Conservation (phyloP, 345 rosid species). For the Citrus trifoliata region DNA sequence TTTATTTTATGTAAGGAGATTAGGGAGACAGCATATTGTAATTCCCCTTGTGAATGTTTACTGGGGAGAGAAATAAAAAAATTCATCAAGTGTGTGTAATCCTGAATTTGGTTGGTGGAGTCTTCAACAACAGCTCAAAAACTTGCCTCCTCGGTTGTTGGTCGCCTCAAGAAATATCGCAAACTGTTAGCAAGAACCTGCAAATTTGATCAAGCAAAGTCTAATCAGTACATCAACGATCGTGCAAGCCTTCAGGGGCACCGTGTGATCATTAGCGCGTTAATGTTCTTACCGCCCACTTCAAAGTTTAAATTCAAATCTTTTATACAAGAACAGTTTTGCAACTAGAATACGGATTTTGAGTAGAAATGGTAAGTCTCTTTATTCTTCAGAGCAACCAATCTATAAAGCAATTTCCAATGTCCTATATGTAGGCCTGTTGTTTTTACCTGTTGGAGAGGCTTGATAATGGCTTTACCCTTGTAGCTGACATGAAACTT, state of each 20-base stretch:
- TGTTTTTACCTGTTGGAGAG: no score
- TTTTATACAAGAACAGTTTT: background rate
- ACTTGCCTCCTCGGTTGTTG: constrained; percentile 70
- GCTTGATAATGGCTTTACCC: no score
- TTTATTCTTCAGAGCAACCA: no score
- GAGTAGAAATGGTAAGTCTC: no score
- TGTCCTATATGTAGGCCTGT: no score
- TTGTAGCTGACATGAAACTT: no score
- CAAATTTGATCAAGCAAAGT: constrained; percentile 4
- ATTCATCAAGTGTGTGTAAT: background rate
- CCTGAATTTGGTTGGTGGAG: background rate
- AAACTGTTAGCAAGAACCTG: constrained; percentile 79
- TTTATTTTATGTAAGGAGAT: background rate
- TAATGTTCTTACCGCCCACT: background rate
- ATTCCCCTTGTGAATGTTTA: background rate
- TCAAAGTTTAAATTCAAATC: background rate
- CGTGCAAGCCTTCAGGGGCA: background rate
- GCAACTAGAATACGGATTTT: background rate
- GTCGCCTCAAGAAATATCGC: constrained; percentile 78
- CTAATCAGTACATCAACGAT: background rate
- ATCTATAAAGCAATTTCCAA: no score
- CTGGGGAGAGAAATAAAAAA: background rate
- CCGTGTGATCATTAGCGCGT: background rate
- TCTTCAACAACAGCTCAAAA: constrained; percentile 36
- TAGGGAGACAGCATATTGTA: background rate